Evolutionary conservation across 1,284 basidiomycete species (phyloP).

Genomic region (Ganoderma lucidum): DNA sequence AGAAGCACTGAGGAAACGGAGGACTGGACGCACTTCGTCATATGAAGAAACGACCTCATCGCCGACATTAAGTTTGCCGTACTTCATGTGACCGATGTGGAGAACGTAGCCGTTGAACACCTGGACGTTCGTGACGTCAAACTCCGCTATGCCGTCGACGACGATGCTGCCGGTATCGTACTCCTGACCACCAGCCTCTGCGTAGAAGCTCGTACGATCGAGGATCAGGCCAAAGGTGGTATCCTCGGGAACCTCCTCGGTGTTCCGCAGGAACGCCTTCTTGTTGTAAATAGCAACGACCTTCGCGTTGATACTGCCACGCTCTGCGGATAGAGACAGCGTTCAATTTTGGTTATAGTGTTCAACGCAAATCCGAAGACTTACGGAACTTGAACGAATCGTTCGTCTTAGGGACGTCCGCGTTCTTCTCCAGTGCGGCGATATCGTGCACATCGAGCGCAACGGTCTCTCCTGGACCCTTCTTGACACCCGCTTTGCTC

Average conservation of each 20-base stretch:
- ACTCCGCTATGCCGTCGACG: constrained; percentile 92
- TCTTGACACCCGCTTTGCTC: constrained; percentile 83
- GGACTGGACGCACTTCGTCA: constrained; percentile 64
- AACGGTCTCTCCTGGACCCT: constrained; percentile 73
- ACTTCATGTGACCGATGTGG: constrained; percentile 90
- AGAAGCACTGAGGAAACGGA: neutral
- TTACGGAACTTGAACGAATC: constrained; percentile 91
- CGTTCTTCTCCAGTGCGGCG: constrained; percentile 85
- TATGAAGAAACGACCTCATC: constrained; percentile 79
- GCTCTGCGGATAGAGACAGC: constrained; percentile 49
- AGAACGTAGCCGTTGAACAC: constrained; percentile 87
- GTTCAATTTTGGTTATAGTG: neutral
- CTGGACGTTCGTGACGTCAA: constrained; percentile 95
- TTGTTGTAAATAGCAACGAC: constrained; percentile 91
- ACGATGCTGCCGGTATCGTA: constrained; percentile 95
- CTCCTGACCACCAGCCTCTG: constrained; percentile 97
- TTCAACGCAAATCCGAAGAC: constrained; percentile 33
- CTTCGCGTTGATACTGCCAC: constrained; percentile 78
- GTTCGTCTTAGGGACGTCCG: constrained; percentile 90
- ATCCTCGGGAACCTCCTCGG: constrained; percentile 68
- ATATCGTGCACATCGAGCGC: constrained; percentile 98
- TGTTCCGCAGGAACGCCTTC: constrained; percentile 80
- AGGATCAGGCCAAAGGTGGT: constrained; percentile 88
- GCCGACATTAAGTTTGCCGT: constrained; percentile 72
- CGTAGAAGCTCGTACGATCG: constrained; percentile 97